Conservation (phyloP, 2,329 filamentous ascomycete genomes). For the Eurotiales sp. region DNA sequence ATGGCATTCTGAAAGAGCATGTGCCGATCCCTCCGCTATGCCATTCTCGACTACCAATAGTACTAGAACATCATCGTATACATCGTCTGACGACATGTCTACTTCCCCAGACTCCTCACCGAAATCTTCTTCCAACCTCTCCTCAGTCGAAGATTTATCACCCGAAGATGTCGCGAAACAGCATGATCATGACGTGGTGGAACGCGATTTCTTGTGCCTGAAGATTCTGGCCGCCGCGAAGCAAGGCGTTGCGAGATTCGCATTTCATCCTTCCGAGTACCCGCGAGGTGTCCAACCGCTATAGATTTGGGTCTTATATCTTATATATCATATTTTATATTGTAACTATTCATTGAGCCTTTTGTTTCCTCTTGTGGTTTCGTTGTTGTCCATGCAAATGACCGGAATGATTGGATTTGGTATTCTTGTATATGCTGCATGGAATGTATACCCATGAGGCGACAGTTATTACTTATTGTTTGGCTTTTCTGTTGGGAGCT, state of each 20-base stretch:
- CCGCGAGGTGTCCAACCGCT: conserved; percentile 21
- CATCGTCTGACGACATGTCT: neutral
- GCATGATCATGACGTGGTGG: conserved; percentile 16
- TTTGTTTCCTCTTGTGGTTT: too few species aligned
- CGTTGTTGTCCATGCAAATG: too few species aligned
- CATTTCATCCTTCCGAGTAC: conserved; percentile 34
- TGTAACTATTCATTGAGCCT: too few species aligned
- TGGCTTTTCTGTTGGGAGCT: too few species aligned
- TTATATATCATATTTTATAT: too few species aligned
- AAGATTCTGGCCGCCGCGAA: conserved; percentile 33
- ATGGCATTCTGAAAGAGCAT: conserved; percentile 32
- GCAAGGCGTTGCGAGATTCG: conserved; percentile 31
- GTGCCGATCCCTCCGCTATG: neutral
- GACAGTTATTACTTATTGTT: too few species aligned
- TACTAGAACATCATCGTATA: neutral
- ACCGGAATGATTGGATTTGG: too few species aligned
- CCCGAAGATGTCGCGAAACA: conserved; percentile 9
- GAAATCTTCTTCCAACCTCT: neutral
- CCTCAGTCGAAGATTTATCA: neutral
- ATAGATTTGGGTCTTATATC: too few species aligned
- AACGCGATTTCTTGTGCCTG: conserved; percentile 32
- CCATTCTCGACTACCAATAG: too few species aligned
- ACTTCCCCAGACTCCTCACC: neutral
- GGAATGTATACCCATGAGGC: too few species aligned
- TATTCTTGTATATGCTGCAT: too few species aligned